Evolutionary conservation across 345 rosid genomes (phyloP).

Genomic region (Syzygium grande): DNA sequence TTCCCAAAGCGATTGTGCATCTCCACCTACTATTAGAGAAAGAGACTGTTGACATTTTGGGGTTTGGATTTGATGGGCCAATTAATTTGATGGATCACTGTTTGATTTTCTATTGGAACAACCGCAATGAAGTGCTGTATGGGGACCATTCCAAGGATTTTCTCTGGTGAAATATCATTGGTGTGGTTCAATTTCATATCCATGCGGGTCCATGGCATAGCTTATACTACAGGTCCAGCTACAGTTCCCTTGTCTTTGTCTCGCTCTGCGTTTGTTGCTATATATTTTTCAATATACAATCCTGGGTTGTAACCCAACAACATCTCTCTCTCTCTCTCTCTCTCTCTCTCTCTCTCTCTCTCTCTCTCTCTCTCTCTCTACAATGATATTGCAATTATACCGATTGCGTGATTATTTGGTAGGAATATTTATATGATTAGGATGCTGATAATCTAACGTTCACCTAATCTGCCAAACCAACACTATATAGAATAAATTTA

Average conservation of each 20-base stretch:
- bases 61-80: background rate
- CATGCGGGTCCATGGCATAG: background rate
- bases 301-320: background rate
- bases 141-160: background rate
- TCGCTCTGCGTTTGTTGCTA: background rate
- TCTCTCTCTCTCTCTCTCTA: background rate
- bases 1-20: background rate
- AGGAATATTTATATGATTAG: background rate
- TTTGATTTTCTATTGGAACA: background rate
- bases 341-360: background rate
- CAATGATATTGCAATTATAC: background rate
- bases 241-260: background rate
- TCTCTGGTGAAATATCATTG: background rate
- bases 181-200: background rate
- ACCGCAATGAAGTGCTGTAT: background rate
- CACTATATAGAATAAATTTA: background rate
- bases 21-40: background rate
- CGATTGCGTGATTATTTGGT: background rate
- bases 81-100: background rate
- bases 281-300: background rate
- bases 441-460: background rate
- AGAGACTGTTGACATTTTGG: background rate
- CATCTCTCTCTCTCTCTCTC: background rate
- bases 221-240: background rate
- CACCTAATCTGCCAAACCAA: constrained; percentile 1